Base-by-base conservation (phyloP, 2,329 filamentous ascomycete genomes). In the Colletotrichum sp. region DNA sequence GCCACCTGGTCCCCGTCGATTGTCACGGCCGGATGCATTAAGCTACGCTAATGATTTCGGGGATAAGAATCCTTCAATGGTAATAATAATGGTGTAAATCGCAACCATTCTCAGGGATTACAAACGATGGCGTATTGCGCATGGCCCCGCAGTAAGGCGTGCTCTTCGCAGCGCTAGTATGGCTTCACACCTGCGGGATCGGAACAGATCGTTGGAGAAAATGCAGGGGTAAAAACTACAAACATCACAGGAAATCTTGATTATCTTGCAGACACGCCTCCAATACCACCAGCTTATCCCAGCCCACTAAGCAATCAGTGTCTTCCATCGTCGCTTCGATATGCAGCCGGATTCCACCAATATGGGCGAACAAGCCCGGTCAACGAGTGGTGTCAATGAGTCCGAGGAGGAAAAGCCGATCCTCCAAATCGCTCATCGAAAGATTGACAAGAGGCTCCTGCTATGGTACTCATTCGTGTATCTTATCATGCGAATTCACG, bases 401-500 rank as follows among this genome's bases (percentile, higher is more conserved):
- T 27, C 58, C 3, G 67, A 60, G 8, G 58, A 66, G 3, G 67
- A 66, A 13, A 77, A 67, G 25, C 61, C 66, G 8, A 7, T 64
- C 4, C 70, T 80, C 7, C 77, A 76, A 36, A 52, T 25, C 6
- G 77, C 78, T 6, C 79, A 78, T 71, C 75, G 65, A 27, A 81
- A 80, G 55, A 60, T 81, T 18, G 79, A 81, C 67, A 76, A 71
- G n/a, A 71, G 77, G 15, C 76, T 81, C 2, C 70, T 81, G 8
- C 30, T 80, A 4, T 80, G 78, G 78, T 80, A 80, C 43, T 71
- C 79, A 0, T 78, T 79, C 34, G 79, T 79, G 3, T 80, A 79
- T 48, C 76, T 80, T 5, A 76, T 81, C 52, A 80, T 80, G 80
- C 71, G 79, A 12, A 78, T 80, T 18, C 78, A 79, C 27, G 78